Evolutionary conservation across 2,329 filamentous ascomycete genomes (phyloP).

Genomic region (Diaporthe vaccinii): DNA sequence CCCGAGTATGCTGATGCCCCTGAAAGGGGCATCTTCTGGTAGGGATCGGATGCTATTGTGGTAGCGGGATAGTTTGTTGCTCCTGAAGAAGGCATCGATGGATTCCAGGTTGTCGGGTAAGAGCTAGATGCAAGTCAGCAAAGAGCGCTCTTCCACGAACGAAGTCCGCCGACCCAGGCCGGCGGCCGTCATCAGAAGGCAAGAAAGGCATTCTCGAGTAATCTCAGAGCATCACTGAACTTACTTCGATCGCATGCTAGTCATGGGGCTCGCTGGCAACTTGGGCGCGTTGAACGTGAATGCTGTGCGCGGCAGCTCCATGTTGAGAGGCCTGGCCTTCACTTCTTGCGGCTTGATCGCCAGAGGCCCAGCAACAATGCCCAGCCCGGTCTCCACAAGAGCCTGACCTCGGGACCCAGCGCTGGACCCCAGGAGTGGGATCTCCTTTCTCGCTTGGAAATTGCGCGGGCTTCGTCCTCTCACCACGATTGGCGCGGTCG

Average conservation of each 20-base stretch:
- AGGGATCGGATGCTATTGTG: constrained; percentile 64
- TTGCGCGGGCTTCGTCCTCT: constrained; percentile 93
- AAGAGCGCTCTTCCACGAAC: constrained; percentile 41
- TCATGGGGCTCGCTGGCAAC: constrained; percentile 65
- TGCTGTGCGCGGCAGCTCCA: constrained; percentile 68
- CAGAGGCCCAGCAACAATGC: constrained; percentile 70
- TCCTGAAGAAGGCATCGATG: constrained; percentile 62
- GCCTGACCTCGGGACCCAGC: constrained; percentile 84
- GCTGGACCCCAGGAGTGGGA: constrained; percentile 84
- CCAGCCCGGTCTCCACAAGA: constrained; percentile 72
- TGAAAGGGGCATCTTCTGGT: constrained; percentile 66
- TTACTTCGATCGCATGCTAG: constrained; percentile 70
- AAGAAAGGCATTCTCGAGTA: neutral
- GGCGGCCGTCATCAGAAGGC: neutral
- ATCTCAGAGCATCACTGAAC: constrained; percentile 46
- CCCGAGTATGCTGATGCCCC: constrained; percentile 61
- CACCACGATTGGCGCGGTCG: constrained; percentile 92
- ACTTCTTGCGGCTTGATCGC: constrained; percentile 67
- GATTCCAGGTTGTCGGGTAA: constrained; percentile 69
- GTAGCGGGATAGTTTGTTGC: constrained; percentile 64
- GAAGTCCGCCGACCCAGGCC: too few species aligned
- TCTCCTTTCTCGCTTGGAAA: constrained; percentile 94
- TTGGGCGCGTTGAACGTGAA: constrained; percentile 73
- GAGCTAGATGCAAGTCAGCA: constrained; percentile 58
- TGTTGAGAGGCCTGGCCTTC: constrained; percentile 65